Base-by-base conservation (phyloP, 83 land plant species). In the Picea abies region DNA sequence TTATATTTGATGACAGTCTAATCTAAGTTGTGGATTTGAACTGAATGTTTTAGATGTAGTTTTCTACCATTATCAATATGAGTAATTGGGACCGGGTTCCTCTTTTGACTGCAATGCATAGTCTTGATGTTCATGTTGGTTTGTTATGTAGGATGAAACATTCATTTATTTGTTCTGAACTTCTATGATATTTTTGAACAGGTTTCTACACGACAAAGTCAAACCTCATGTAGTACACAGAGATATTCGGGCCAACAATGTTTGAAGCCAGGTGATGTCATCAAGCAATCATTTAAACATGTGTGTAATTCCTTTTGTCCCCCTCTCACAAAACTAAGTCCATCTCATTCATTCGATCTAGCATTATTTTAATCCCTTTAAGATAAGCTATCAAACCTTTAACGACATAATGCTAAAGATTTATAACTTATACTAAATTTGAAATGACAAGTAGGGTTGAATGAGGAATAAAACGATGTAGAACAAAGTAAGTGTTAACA, bases 191-290 rank as follows among this genome's bases (percentile, higher is more conserved):
- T 60, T 62, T 69, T 66, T 63, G 65, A 84, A 78, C 93, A 95
- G 98, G 47, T 97, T 89, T 80, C 84, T 97, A 77, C 99, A 97
- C 82, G 99, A 95, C 88, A 94, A 93, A 81, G 94, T 94, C 66
- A 94, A 92, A 84, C 99, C 99, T 80, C 96, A 95, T 62, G 99
- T 94, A 23, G 96, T 97, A 79, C 98, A 97, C 85, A 90, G 92
- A 39, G 97, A 97, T 78, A 92, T 97, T 3, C 81, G 93, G 25
- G 94, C 99, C 8, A 94, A 90, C 85, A 95, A 93, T 81, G 94
- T 97, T n/a, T n/a, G n/a, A n/a, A n/a, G n/a, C n/a, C n/a, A n/a
- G n/a, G n/a, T n/a, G n/a, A n/a, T n/a, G n/a, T n/a, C n/a, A n/a
- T n/a, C n/a, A n/a, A n/a, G n/a, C n/a, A n/a, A n/a, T n/a, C n/a